phyloP scores from a whole-genome alignment of 129 eudicot genomes.

The Apium graveolens region DNA sequence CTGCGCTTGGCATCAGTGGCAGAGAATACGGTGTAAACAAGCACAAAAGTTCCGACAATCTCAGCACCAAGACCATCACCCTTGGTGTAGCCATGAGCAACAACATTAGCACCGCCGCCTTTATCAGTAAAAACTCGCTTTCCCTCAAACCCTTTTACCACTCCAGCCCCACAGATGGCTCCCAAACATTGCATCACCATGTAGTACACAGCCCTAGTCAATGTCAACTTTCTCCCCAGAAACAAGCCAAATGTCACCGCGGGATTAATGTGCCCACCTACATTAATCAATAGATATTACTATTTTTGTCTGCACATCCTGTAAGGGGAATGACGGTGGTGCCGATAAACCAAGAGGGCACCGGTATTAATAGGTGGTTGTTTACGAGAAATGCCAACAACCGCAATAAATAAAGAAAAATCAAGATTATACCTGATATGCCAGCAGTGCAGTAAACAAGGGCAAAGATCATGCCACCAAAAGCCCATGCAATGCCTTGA shows the following conservation, averaged over 20 bases:
- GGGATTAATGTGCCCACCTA: conserved; percentile 79
- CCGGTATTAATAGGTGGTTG: too few relatives aligned
- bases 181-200: conserved; percentile 83
- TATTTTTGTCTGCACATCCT: too few relatives aligned
- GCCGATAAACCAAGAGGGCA: too few relatives aligned
- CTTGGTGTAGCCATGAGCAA: conserved; percentile 67
- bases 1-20: conserved; percentile 80
- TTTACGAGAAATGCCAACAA: neutral
- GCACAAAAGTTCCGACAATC: conserved; percentile 57
- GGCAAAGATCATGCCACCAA: conserved; percentile 85
- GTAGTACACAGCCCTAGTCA: conserved; percentile 73
- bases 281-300: neutral
- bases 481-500: conserved; percentile 83
- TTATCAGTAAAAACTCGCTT: conserved; percentile 22
- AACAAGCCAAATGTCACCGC: conserved; percentile 71
- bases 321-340: too few relatives aligned
- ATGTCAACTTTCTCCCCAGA: conserved; percentile 67
- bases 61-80: conserved; percentile 72
- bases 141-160: conserved; percentile 52
- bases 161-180: conserved; percentile 70
- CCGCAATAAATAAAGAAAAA: neutral
- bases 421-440: conserved; percentile 41
- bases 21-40: conserved; percentile 69
- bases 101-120: conserved; percentile 65
- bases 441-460: conserved; percentile 93